phyloP scores from a whole-genome alignment of 306 rosid genomes.

The Leucaena leucocephala region DNA sequence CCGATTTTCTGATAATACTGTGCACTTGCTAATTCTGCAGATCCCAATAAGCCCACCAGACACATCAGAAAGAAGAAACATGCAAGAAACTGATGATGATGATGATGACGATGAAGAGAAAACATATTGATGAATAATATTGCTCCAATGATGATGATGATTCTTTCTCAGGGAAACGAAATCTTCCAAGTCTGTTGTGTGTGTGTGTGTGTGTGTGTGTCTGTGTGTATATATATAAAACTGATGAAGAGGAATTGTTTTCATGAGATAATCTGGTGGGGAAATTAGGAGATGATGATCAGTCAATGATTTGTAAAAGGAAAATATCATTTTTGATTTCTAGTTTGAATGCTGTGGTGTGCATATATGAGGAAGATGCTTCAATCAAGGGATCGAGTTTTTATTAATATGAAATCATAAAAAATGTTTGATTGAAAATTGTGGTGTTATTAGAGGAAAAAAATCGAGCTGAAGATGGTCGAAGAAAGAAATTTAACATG shows the following conservation, averaged over 20 bases:
- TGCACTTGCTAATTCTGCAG: not conserved
- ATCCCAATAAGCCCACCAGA: not conserved
- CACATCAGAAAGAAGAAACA: not conserved
- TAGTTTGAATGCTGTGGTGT: not conserved
- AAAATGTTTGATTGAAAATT: not conserved
- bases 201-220: no score
- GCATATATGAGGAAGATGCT: not conserved
- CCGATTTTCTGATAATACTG: conserved; percentile 38
- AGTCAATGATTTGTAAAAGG: conserved; percentile 23
- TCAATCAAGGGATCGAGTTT: conserved; percentile 1
- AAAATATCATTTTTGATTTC: not conserved
- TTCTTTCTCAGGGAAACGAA: not conserved
- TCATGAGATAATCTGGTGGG: not conserved
- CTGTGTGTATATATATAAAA: not conserved
- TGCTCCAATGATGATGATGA: not conserved
- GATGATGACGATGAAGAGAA: not conserved
- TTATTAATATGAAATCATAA: not conserved
- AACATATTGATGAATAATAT: not conserved
- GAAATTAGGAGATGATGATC: not conserved
- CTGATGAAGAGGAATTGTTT: conserved; percentile 1
- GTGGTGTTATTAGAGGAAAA: not conserved
- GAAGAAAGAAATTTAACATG: not conserved
- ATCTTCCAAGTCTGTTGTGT: not conserved
- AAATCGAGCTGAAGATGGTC: not conserved
- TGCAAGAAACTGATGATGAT: not conserved